Percentiles rank a stretch among this genome's conserved stretches.
phyloP scores from a whole-genome alignment of 106 monocot species.

The Dioscorea alata region DNA sequence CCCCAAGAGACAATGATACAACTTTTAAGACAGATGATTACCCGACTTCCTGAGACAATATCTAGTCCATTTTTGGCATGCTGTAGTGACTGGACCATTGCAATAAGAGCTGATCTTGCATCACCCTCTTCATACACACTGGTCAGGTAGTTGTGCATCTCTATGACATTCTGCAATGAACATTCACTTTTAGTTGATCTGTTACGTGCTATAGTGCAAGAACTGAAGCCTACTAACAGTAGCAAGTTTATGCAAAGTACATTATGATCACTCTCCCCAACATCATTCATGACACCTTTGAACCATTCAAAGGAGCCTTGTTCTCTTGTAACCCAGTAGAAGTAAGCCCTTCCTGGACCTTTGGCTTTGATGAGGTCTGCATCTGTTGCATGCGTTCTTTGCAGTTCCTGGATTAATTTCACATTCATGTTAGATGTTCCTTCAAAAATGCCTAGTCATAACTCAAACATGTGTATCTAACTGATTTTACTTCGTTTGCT shows the following conservation, averaged over 20 bases:
- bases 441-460: background rate
- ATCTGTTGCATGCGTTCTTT: constrained; percentile 6
- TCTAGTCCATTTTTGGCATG: constrained; percentile 92
- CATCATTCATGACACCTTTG: constrained; percentile 93
- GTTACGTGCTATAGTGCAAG: too few relatives aligned
- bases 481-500: constrained; percentile 34
- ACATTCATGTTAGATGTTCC: background rate
- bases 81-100: constrained; percentile 83
- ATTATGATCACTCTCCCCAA: constrained; percentile 71
- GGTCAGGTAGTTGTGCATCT: constrained; percentile 90
- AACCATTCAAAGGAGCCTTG: constrained; percentile 98
- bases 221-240: too few relatives aligned
- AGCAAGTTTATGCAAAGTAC: constrained; percentile 17
- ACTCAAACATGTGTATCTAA: background rate
- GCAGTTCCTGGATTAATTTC: constrained; percentile 28
- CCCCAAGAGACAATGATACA: too few relatives aligned
- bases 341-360: constrained; percentile 73
- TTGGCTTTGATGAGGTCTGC: constrained; percentile 22
- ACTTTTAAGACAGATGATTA: constrained; percentile 8
- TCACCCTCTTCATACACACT: constrained; percentile 98
- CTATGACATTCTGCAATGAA: constrained; percentile 58
- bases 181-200: background rate
- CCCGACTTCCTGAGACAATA: constrained; percentile 77
- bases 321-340: constrained; percentile 97
- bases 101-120: constrained; percentile 93